Percentiles rank a stretch among this genome's conserved stretches.
Conservation (phyloP, 257 asterid species). For the Sherardia arvensis region DNA sequence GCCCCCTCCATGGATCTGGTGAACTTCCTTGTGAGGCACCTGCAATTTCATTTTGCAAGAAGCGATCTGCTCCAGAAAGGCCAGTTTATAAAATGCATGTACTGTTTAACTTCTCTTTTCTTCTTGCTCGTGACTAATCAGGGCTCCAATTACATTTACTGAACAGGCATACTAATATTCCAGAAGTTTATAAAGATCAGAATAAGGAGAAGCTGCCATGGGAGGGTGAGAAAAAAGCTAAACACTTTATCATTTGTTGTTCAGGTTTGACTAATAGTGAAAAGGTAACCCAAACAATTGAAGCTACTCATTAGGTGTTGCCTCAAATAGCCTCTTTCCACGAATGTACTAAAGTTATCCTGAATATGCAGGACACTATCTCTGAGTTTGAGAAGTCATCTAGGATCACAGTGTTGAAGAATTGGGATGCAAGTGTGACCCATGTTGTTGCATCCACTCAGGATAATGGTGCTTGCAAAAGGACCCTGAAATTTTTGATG, state of each 20-base stretch:
- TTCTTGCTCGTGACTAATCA: background rate
- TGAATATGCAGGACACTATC: conserved; percentile 45
- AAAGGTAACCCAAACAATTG: conserved; percentile 36
- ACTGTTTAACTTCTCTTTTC: background rate
- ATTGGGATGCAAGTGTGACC: conserved; percentile 66
- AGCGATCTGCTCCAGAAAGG: conserved; percentile 39
- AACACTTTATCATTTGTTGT: conserved; percentile 54
- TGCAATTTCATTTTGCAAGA: conserved; percentile 31
- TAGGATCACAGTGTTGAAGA: conserved; percentile 51
- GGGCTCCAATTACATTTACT: background rate
- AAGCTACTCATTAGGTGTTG: background rate
- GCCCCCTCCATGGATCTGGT: conserved; percentile 65
- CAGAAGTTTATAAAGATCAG: conserved; percentile 24
- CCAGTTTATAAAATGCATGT: conserved; percentile 9
- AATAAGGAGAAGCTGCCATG: conserved; percentile 23
- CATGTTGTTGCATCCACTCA: conserved; percentile 78
- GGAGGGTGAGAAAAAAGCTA: conserved; percentile 41
- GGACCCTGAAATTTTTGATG: conserved; percentile 86
- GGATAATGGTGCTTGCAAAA: conserved; percentile 74
- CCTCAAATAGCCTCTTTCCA: conserved; percentile 1
- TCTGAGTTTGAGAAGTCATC: conserved; percentile 40
- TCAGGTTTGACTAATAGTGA: conserved; percentile 63
- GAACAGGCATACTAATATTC: conserved; percentile 31
- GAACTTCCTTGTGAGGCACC: conserved; percentile 53
- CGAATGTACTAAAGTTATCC: background rate